Evolutionary conservation across 345 rosid species (phyloP).

Genomic region (Moringa oleifera): DNA sequence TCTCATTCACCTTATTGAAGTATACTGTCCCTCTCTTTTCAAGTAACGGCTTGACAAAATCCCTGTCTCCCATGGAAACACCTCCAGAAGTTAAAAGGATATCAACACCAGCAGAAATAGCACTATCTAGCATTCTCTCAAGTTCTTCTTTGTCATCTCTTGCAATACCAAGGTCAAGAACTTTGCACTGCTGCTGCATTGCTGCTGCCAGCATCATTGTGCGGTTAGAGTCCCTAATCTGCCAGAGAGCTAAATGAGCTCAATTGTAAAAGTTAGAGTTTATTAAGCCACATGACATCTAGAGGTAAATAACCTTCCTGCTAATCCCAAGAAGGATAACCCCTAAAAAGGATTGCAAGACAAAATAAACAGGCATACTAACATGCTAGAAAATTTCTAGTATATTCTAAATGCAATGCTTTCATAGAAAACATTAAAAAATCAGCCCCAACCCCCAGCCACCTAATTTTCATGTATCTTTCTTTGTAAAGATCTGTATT

Average conservation of each 20-base stretch:
- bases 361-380: no score
- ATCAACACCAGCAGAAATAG: slow-evolving; percentile 58
- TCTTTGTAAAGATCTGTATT: no score
- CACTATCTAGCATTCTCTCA: slow-evolving; percentile 56
- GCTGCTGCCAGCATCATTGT: slow-evolving; percentile 85
- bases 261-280: slow-evolving; percentile 14
- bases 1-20: slow-evolving; percentile 60
- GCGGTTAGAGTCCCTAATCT: slow-evolving; percentile 97
- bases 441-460: no score
- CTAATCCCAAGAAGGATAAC: background rate
- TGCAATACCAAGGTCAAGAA: slow-evolving; percentile 82
- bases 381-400: no score
- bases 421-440: no score
- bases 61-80: slow-evolving; percentile 98
- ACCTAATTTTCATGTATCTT: no score
- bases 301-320: background rate
- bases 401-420: no score
- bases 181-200: slow-evolving; percentile 68
- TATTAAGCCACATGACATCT: slow-evolving; percentile 8
- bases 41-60: slow-evolving; percentile 82
- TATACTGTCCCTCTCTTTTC: slow-evolving; percentile 63
- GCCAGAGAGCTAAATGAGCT: slow-evolving; percentile 25
- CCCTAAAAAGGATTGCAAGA: no score
- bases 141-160: slow-evolving; percentile 68
- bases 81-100: slow-evolving; percentile 93